Percentiles rank a stretch among this genome's conserved stretches.
Conservation (phyloP, 257 asterid genomes). For the Petunia axillaris region DNA sequence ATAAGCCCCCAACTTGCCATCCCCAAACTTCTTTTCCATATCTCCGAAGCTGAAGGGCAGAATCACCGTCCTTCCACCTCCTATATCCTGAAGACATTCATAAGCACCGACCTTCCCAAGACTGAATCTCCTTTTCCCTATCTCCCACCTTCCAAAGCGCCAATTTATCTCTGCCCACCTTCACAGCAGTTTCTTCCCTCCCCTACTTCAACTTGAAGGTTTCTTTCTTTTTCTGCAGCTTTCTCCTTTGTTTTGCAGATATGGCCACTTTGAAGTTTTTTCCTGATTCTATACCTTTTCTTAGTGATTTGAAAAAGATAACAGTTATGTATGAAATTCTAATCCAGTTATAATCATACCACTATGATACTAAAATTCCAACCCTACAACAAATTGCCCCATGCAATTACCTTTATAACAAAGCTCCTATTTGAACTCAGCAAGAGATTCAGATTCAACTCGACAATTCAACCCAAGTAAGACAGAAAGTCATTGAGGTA, state of each 20-base stretch:
- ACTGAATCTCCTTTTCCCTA: too few relatives aligned
- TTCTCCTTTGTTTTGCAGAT: neutral
- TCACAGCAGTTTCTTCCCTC: neutral
- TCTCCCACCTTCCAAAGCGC: too few relatives aligned
- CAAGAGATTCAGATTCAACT: neutral
- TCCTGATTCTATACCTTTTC: neutral
- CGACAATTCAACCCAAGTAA: neutral
- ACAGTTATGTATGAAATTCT: neutral
- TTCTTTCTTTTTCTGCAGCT: neutral
- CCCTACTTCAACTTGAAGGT: neutral
- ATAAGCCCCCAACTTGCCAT: too few relatives aligned
- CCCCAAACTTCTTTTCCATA: too few relatives aligned
- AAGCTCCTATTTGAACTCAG: neutral
- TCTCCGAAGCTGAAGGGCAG: too few relatives aligned
- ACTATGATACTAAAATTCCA: neutral
- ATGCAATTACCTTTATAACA: neutral
- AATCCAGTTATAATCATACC: neutral
- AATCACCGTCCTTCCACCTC: too few relatives aligned
- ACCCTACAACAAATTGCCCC: constrained; percentile 5
- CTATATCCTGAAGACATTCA: too few relatives aligned
- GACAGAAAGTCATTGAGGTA: neutral
- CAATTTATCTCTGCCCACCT: too few relatives aligned
- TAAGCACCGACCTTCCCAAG: too few relatives aligned
- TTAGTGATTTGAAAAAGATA: neutral
- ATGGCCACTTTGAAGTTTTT: neutral